These are phyloP conservation scores for Amanita molliuscula DNA, from an alignment of 768 basidiomycete genomes.

Conservation along the genomic window DNA sequence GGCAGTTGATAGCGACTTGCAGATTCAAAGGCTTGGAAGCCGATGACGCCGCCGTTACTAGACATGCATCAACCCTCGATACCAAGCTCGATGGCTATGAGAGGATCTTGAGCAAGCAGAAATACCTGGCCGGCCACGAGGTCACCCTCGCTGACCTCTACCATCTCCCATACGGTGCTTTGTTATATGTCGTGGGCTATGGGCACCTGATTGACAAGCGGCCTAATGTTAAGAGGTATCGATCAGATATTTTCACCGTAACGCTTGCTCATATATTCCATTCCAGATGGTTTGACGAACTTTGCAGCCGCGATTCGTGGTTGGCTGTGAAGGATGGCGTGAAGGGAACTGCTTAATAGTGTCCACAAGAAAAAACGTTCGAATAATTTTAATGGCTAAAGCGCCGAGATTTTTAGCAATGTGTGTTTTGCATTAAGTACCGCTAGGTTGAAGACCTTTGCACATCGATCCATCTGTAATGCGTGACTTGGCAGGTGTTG, in stretches of 20 bases:
- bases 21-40: slow-evolving; percentile 15
- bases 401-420: no score
- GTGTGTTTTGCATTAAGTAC: no score
- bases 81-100: slow-evolving; percentile 47
- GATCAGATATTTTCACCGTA: neutral
- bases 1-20: neutral
- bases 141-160: slow-evolving; percentile 50
- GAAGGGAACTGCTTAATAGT: neutral
- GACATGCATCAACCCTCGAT: slow-evolving; percentile 19
- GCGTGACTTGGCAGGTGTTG: no score
- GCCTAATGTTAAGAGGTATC: slow-evolving; percentile 35
- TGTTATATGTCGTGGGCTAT: slow-evolving; percentile 14
- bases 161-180: slow-evolving; percentile 34
- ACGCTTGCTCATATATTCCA: neutral
- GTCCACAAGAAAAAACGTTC: no score
- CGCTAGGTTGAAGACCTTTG: no score
- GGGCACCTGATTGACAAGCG: slow-evolving; percentile 20
- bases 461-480: no score
- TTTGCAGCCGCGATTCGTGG: slow-evolving; percentile 38
- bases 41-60: slow-evolving; percentile 20
- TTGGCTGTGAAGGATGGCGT: slow-evolving; percentile 31
- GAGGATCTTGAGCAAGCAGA: slow-evolving; percentile 41
- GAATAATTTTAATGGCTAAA: no score
- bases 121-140: slow-evolving; percentile 46
- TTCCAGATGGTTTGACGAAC: slow-evolving; percentile 18